A percentile compares a stretch with the other conserved stretches of the same genome.
Evolutionary conservation across 352 stramenopile genomes (phyloP).

Genomic region (Halophytophthora polymorphica): DNA sequence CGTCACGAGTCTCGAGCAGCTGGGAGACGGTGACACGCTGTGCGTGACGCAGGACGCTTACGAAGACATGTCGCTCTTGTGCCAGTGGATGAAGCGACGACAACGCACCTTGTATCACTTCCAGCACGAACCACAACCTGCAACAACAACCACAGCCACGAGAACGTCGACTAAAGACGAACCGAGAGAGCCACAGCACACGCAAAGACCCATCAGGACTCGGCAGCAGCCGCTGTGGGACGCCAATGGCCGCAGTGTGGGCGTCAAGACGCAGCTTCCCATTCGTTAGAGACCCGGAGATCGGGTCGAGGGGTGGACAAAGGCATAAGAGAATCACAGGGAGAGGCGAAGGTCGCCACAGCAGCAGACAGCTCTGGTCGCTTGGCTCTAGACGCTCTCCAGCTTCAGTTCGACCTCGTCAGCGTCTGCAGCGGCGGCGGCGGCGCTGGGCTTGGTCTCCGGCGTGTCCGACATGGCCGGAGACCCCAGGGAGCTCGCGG

Average conservation of each 20-base stretch:
- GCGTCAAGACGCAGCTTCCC: slow-evolving; percentile 15
- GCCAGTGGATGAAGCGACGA: slow-evolving; percentile 53
- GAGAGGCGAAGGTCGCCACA: too few relatives aligned
- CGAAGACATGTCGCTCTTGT: slow-evolving; percentile 72
- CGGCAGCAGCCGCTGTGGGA: slow-evolving; percentile 43
- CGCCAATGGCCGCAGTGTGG: slow-evolving; percentile 46
- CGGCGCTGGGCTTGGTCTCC: slow-evolving; percentile 23
- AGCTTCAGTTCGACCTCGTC: slow-evolving; percentile 35
- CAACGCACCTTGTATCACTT: slow-evolving; percentile 32
- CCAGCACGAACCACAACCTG: slow-evolving; percentile 11
- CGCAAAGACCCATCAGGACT: neutral
- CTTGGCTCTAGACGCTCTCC: slow-evolving; percentile 22
- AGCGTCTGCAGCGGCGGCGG: slow-evolving; percentile 19
- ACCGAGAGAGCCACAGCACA: slow-evolving; percentile 2
- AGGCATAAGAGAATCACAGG: slow-evolving; percentile 3
- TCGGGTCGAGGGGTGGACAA: neutral
- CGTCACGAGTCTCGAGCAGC: slow-evolving; percentile 31
- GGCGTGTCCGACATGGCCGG: slow-evolving; percentile 9
- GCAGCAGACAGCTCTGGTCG: too few relatives aligned
- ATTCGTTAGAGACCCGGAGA: slow-evolving; percentile 1
- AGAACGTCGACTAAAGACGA: neutral
- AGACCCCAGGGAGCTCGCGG: slow-evolving; percentile 23
- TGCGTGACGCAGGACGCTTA: slow-evolving; percentile 59
- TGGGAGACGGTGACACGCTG: slow-evolving; percentile 52
- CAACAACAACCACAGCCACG: neutral